Conservation (phyloP, 805 yeast genomes). For the Myxozyma nipponensis region DNA sequence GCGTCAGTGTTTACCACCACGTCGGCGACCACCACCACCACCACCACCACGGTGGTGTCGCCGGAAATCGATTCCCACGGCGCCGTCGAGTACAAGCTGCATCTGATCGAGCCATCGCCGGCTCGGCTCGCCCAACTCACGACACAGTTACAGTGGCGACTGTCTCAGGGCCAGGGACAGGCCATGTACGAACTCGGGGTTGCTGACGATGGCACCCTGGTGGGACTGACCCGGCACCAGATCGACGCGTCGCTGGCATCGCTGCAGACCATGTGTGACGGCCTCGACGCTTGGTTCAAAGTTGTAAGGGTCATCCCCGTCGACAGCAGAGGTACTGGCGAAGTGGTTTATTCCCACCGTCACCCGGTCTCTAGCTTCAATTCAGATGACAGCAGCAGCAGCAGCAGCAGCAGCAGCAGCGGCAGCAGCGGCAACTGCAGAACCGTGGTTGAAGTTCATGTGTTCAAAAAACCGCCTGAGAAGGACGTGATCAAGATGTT, state of each 20-base stretch:
- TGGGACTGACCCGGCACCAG: slow-evolving; percentile 18
- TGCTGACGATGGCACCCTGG: slow-evolving; percentile 20
- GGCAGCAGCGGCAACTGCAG: neutral
- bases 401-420: too few species aligned
- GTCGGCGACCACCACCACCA: neutral
- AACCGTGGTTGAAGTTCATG: slow-evolving; percentile 22
- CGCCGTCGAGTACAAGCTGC: slow-evolving; percentile 27
- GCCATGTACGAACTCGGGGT: slow-evolving; percentile 28
- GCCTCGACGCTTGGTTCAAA: slow-evolving; percentile 22
- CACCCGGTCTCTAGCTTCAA: neutral
- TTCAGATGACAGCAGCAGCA: neutral
- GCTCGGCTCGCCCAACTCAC: slow-evolving; percentile 27
- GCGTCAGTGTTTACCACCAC: slow-evolving; percentile 7
- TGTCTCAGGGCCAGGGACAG: slow-evolving; percentile 26
- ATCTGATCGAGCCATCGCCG: slow-evolving; percentile 18
- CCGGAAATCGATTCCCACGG: slow-evolving; percentile 27
- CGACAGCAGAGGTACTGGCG: neutral
- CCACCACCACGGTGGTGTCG: neutral
- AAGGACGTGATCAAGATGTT: slow-evolving; percentile 18
- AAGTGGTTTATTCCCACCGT: neutral
- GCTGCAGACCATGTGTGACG: slow-evolving; percentile 16
- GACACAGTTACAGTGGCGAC: slow-evolving; percentile 28
- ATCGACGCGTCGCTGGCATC: slow-evolving; percentile 22
- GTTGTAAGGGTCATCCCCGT: slow-evolving; percentile 25
- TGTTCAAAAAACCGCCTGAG: slow-evolving; percentile 13